Evolutionary conservation across 495 filamentous ascomycete genomes (phyloP), one percentile per base, ranked within the genome.

Genomic region (Aspergillus indologenus): DNA sequence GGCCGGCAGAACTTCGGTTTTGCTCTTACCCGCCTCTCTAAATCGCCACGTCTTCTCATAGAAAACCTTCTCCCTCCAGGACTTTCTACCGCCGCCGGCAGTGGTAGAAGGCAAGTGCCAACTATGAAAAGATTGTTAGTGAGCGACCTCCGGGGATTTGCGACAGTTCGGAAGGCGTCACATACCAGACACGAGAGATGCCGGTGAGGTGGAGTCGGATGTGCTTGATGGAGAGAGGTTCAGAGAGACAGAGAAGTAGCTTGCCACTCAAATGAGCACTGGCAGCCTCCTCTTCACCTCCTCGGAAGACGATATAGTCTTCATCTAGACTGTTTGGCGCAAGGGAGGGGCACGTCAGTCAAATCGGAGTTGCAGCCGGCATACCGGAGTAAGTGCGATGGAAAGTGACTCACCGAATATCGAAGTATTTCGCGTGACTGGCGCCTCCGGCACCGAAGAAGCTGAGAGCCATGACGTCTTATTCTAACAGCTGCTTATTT

Each of bases 281-380:
- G 34, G 87, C 81, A 31, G 90, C 87, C 67, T 95, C 91, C 60
- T 87, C 78, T 52, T 89, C 85, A 59, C 71, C 79, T 45, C 91
- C 91, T 20, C 90, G 87, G 44, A 96, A 85, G 14, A 94, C 83
- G 54, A 93, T 81, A 44, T 92, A 87, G 59, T 90, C 86, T 59
- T 90, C 84, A 20, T 92, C 88, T 56, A 92, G 82, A 20, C 91
- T 95, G 63, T 56, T n/a, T 11, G 26, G 34, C 23, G n/a, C 45
- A 31, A 45, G 20, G 49, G 47, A 56, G 45, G 40, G 19, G 40
- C 20, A 9, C 44, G 57, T 62, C 56, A 62, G 61, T 45, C 34
- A 23, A 21, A 49, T 61, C 64, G 52, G 56, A 34, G 40, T 15
- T 21, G 61, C 43, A 52, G 52, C 45, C 50, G 50, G 56, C 22